phyloP scores from a whole-genome alignment of 768 basidiomycete genomes.

The Russula brevipes region DNA sequence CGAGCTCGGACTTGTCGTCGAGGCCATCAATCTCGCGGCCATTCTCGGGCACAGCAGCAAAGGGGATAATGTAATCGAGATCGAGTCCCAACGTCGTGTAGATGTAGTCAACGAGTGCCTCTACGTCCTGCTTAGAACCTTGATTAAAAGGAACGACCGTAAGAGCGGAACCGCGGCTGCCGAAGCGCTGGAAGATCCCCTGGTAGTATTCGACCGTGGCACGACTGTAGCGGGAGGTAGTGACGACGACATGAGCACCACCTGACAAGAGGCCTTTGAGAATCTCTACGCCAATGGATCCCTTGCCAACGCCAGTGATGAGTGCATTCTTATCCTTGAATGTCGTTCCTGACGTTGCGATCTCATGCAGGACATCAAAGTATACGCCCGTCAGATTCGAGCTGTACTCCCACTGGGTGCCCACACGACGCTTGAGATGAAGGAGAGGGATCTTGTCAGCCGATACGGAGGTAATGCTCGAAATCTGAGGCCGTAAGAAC shows the following conservation, averaged over 20 bases:
- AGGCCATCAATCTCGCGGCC: constrained; percentile 96
- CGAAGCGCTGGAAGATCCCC: constrained; percentile 91
- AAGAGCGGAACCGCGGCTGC: constrained; percentile 91
- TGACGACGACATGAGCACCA: constrained; percentile 94
- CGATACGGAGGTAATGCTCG: constrained; percentile 65
- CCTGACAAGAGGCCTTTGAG: constrained; percentile 95
- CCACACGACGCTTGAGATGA: constrained; percentile 95
- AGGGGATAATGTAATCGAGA: constrained; percentile 97
- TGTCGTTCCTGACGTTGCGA: constrained; percentile 95
- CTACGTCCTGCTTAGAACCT: constrained; percentile 97
- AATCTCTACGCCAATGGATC: constrained; percentile 96
- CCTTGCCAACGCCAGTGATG: constrained; percentile 95
- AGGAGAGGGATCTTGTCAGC: constrained; percentile 91
- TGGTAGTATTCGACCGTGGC: constrained; percentile 98
- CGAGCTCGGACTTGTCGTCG: constrained; percentile 96
- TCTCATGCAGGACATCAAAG: constrained; percentile 95
- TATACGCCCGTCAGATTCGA: constrained; percentile 95
- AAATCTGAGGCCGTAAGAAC: constrained; percentile 89
- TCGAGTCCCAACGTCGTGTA: constrained; percentile 94
- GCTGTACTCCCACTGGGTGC: constrained; percentile 93
- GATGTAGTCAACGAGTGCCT: constrained; percentile 97
- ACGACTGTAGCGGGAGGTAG: constrained; percentile 95
- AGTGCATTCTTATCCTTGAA: constrained; percentile 99
- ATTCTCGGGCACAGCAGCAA: constrained; percentile 97
- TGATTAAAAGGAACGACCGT: constrained; percentile 99